phyloP scores from a whole-genome alignment of 495 filamentous ascomycete species.

The Aspergillus nanangensis region DNA sequence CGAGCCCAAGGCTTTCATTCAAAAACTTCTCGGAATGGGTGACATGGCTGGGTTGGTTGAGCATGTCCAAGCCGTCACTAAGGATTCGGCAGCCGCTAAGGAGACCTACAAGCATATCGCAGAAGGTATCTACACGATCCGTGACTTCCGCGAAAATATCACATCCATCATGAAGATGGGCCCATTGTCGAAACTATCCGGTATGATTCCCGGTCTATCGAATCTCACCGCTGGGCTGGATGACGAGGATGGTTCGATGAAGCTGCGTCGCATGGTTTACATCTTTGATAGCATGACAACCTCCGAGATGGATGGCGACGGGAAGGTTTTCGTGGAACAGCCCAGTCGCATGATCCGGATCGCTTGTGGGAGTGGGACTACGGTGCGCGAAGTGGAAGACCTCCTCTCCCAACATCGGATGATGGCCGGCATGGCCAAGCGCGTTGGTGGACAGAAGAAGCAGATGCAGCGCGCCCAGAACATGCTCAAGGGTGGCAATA shows the following conservation, averaged over 20 bases:
- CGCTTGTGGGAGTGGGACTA: conserved; percentile 83
- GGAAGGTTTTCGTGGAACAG: conserved; percentile 88
- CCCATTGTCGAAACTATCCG: conserved; percentile 92
- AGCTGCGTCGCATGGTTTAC: conserved; percentile 97
- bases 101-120: conserved; percentile 98
- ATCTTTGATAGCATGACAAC: conserved; percentile 98
- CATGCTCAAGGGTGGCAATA: conserved; percentile 82
- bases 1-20: conserved; percentile 83
- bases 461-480: conserved; percentile 93
- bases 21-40: conserved; percentile 92
- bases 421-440: conserved; percentile 99
- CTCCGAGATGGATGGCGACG: conserved; percentile 90
- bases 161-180: conserved; percentile 99
- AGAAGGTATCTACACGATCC: conserved; percentile 91
- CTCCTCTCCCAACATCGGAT: conserved; percentile 95
- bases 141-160: conserved; percentile 92
- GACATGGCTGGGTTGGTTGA: conserved; percentile 94
- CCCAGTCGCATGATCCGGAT: conserved; percentile 93
- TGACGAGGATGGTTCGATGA: conserved; percentile 88
- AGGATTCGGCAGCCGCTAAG: conserved; percentile 73
- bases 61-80: conserved; percentile 94
- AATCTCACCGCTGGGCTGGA: conserved; percentile 93
- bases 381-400: conserved; percentile 93
- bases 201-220: conserved; percentile 95
- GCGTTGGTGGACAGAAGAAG: conserved; percentile 93